Base-by-base conservation (phyloP, 2,329 filamentous ascomycete species). In the Aureobasidium sp. region DNA sequence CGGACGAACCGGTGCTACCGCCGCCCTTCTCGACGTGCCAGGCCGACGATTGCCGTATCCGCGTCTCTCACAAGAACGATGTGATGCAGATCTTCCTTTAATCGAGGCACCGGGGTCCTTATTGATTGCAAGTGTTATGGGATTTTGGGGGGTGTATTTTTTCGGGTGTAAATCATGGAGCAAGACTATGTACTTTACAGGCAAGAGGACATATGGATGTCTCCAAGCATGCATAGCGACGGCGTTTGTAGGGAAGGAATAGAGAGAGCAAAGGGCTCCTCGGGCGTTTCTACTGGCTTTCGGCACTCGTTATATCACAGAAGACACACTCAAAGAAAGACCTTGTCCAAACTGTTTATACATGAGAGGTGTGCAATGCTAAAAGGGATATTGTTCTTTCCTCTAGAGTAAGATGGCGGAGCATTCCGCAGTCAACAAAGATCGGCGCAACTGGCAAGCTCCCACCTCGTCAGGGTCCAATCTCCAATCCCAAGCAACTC, bases 21-120 rank as follows among this genome's bases (percentile, higher is more conserved):
- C 69, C 68, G 42, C 72, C 77, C 0, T 79, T 81, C 69, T 78
- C 76, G 63, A 68, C 69, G 31, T 81, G 79, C 57, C 76, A 78
- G 1, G 78, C 80, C 0, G 72, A 75, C 2, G 76, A 73, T 17
- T 81, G 79, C 63, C 70, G 69, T 5, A 14, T 3, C 74, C 72
- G 68, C 71, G 70, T 58, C 68, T 72, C 68, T 1, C 65, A 65
- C 29, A 69, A 69, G 52, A 74, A 67, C 49, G 63, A 68, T 27
- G 77, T 78, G 73, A 70, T 77, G 25, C 76, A 78, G 55, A 63
- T 78, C 39, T 78, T 76, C 67, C 65, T 78, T 31, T 77, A 34
- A 55, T 29, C 22, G 37, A 27, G 31, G 29, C 5, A 15, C 42
- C 29, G 22, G 2, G 8, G 8, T n/a, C n/a, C 11, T 58, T 42